A percentile compares a stretch with the other conserved stretches of the same genome.
Evolutionary conservation across 192 early-diverging fungal genomes (phyloP).

Genomic region (Podila verticillata): DNA sequence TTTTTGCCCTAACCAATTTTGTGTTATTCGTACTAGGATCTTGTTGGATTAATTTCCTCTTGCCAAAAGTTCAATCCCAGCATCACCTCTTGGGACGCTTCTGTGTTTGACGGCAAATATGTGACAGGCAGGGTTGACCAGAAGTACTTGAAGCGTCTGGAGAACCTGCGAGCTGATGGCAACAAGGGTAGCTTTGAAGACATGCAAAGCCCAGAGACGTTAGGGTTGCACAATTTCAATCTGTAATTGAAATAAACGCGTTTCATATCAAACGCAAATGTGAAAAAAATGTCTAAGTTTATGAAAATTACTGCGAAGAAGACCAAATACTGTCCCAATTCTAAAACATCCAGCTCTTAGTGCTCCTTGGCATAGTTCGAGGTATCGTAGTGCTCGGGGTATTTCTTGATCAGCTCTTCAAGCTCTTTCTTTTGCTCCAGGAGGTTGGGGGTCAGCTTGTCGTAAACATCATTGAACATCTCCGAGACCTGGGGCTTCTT

Average conservation of each 20-base stretch:
- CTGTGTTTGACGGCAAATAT: constrained; percentile 96
- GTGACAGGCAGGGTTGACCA: constrained; percentile 82
- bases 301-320: too few species aligned
- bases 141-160: constrained; percentile 72
- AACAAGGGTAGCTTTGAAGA: constrained; percentile 47
- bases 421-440: constrained; percentile 84
- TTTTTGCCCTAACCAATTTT: too few species aligned
- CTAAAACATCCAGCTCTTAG: not conserved
- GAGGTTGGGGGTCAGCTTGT: constrained; percentile 80
- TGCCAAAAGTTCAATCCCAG: constrained; percentile 86
- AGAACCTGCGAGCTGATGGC: constrained; percentile 59
- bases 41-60: constrained; percentile 87
- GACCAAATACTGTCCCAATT: too few species aligned
- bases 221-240: constrained; percentile 22
- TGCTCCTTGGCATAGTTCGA: constrained; percentile 48
- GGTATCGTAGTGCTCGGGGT: constrained; percentile 83
- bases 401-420: constrained; percentile 78
- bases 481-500: constrained; percentile 88
- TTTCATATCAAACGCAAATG: too few species aligned
- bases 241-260: not conserved
- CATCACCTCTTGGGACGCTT: constrained; percentile 91
- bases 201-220: constrained; percentile 43
- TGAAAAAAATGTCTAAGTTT: too few species aligned
- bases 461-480: constrained; percentile 96
- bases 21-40: constrained; percentile 55